Conservation (phyloP, 805 yeast genomes). For the Kodamaea lidongshanica region DNA sequence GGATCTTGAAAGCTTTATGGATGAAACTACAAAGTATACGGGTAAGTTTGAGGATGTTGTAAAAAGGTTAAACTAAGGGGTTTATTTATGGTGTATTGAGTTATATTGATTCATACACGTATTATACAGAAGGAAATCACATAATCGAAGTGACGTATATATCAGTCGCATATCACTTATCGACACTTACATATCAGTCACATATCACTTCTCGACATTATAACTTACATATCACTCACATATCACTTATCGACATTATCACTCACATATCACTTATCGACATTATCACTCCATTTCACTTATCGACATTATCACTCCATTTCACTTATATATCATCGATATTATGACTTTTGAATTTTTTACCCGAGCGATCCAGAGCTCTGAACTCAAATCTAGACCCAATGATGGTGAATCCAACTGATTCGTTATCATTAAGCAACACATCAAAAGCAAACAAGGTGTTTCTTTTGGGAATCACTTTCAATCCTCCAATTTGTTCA, state of each 20-base stretch:
- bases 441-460: constrained; percentile 52
- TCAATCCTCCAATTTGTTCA: constrained; percentile 51
- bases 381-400: constrained; percentile 77
- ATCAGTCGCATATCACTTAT: too few relatives aligned
- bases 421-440: constrained; percentile 24
- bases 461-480: constrained; percentile 62
- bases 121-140: too few relatives aligned
- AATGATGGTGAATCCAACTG: constrained; percentile 55
- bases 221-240: too few relatives aligned
- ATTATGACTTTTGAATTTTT: constrained; percentile 76
- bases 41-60: constrained; percentile 19
- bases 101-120: too few relatives aligned
- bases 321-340: constrained; percentile 46
- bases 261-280: too few relatives aligned
- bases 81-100: too few relatives aligned
- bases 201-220: too few relatives aligned
- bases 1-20: constrained; percentile 21
- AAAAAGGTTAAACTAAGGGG: constrained; percentile 4
- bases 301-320: too few relatives aligned
- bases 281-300: too few relatives aligned
- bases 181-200: too few relatives aligned
- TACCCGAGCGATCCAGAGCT: constrained; percentile 73
- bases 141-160: too few relatives aligned
- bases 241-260: too few relatives aligned
- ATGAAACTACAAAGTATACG: constrained; percentile 15